These are phyloP conservation scores for Claviceps cyperi DNA, from an alignment of 2,329 filamentous ascomycete genomes.

Conservation along the genomic window DNA sequence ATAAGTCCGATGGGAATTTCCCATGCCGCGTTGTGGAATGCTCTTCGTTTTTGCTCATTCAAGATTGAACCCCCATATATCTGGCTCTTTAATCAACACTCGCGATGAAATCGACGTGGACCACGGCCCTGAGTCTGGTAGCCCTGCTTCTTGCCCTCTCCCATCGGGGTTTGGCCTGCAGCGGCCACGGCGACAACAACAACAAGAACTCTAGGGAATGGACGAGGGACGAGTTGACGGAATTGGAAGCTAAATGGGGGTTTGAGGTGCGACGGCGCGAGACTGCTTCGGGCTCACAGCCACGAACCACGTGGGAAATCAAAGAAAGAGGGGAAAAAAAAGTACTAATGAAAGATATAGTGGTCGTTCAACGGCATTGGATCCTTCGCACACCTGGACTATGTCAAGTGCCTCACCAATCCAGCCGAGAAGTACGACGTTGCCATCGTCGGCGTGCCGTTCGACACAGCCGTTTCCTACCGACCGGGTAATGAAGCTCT, in stretches of 20 bases:
- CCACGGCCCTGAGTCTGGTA: not conserved
- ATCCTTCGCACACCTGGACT: conserved; percentile 56
- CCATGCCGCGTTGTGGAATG: no score
- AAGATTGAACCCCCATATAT: no score
- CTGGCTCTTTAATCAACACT: no score
- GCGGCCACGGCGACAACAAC: conserved; percentile 17
- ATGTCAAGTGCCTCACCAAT: conserved; percentile 55
- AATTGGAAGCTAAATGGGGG: conserved; percentile 43
- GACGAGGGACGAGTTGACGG: conserved; percentile 34
- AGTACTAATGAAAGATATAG: conserved; percentile 9
- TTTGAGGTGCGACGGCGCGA: conserved; percentile 27
- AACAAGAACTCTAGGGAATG: conserved; percentile 29
- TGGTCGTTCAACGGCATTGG: conserved; percentile 55
- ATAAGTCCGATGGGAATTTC: no score
- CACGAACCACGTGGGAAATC: no score
- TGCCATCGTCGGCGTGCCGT: conserved; percentile 56
- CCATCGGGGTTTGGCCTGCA: not conserved
- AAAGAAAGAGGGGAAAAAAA: not conserved
- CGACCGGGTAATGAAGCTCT: conserved; percentile 37
- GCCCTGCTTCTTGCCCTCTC: not conserved
- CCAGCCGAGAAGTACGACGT: conserved; percentile 53
- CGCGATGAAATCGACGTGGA: not conserved
- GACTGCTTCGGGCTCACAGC: no score
- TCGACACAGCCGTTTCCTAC: conserved; percentile 60
- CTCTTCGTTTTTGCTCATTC: no score